Evolutionary conservation across 352 stramenopile genomes (phyloP), one percentile per base, ranked within the genome.

Genomic region (Globisporangium apiculatum): DNA sequence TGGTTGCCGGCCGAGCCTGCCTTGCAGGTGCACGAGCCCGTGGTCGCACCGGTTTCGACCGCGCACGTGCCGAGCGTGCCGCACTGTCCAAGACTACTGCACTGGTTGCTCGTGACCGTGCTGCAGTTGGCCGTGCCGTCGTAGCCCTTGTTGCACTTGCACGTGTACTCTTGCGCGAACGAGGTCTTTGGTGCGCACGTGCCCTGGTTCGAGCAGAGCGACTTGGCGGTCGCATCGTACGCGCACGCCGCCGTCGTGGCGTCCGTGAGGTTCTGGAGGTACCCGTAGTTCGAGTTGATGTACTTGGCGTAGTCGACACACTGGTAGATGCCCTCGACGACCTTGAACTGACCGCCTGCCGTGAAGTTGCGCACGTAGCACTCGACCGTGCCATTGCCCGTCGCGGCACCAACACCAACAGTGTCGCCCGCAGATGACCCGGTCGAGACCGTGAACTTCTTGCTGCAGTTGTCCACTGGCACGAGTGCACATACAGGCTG

Each of bases 141-240:
- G 64, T 83, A 93, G 40, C 83, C 83, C 47, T 67, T 66, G 64
- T 93, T 87, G 67, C 83, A 93, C 56, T 85, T 77, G 67, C 83
- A 93, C 52, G 73, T 70, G 60, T 90, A 93, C 55, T 86, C 68
- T 53, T 84, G 66, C 12, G 73, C 66, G 43, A 89, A 89, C 41
- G 68, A 46, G 18, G 60, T 66, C 46, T 73, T 73, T 18, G 81
- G 83, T 17, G 76, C 71, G 61, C 80, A 93, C 54, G 80, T 90
- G 38, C 83, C 83, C 47, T 91, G 80, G 31, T 72, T 65, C 45
- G 71, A 89, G 68, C 83, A 93, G 11, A 91, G 73, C 35, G 72
- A 74, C 4, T 73, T 60, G 18, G 53, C 66, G 7, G 58, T 78
- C n/a, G 45, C 7, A 49, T 79, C 76, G 62, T 76, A 83, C 12